A percentile compares a stretch with the other conserved stretches of the same genome.
phyloP scores from a whole-genome alignment of 1,139 yeast species.

The Ogataea hybrid region DNA sequence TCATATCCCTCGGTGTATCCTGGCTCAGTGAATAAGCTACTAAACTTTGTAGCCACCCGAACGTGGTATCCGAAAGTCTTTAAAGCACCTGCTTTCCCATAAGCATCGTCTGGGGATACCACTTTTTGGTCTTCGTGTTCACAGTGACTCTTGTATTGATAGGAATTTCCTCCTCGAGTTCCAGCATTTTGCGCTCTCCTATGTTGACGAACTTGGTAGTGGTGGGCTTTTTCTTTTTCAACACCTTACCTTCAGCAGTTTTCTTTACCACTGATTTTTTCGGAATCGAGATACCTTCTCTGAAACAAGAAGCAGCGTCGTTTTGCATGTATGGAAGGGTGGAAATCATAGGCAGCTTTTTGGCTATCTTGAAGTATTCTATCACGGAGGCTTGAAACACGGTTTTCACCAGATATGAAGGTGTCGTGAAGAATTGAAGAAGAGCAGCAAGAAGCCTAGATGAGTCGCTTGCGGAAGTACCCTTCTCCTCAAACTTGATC shows the following conservation, averaged over 20 bases:
- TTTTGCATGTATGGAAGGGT: conserved; percentile 71
- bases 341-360: conserved; percentile 66
- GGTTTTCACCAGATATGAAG: conserved; percentile 71
- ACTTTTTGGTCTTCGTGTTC: conserved; percentile 57
- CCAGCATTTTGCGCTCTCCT: conserved; percentile 59
- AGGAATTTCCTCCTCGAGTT: conserved; percentile 66
- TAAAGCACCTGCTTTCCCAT: conserved; percentile 58
- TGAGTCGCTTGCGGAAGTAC: conserved; percentile 27
- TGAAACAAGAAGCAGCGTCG: conserved; percentile 37
- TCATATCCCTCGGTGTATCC: conserved; percentile 69
- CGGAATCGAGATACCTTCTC: conserved; percentile 72
- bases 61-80: conserved; percentile 75
- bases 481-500: conserved; percentile 26
- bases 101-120: conserved; percentile 72
- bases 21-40: conserved; percentile 68
- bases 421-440: conserved; percentile 81
- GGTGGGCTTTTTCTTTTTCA: conserved; percentile 40
- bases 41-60: conserved; percentile 59
- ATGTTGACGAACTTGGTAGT: conserved; percentile 72
- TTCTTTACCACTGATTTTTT: conserved; percentile 44
- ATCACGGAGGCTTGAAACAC: conserved; percentile 49
- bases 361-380: conserved; percentile 61
- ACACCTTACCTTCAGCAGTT: conserved; percentile 38
- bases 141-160: conserved; percentile 80
- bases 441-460: conserved; percentile 64